Conservation (phyloP, 495 filamentous ascomycete species). For the Hypoxylon rickii region DNA sequence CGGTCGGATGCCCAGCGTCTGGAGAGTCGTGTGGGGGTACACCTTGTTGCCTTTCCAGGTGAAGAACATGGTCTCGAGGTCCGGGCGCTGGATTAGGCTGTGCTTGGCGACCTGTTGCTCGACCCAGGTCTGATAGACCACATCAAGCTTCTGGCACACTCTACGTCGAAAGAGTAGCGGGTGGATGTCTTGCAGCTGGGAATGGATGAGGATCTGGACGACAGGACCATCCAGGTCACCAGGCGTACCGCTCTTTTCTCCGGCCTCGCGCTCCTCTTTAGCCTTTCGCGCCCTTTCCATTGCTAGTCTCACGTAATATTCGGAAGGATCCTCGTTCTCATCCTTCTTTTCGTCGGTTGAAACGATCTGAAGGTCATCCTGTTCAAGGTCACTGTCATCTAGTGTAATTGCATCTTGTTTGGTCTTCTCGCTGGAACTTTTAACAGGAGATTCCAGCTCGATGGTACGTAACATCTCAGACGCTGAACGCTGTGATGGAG, state of each 20-base stretch:
- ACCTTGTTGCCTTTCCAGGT: slow-evolving; percentile 78
- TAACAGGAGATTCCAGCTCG: not conserved
- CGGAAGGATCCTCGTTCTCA: slow-evolving; percentile 37
- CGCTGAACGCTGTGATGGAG: not conserved
- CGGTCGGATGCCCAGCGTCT: slow-evolving; percentile 62
- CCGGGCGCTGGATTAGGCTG: slow-evolving; percentile 52
- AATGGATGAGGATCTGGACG: slow-evolving; percentile 75
- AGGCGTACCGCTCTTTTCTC: slow-evolving; percentile 12
- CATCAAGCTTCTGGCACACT: slow-evolving; percentile 65
- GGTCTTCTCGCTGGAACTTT: not conserved
- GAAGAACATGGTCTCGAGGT: slow-evolving; percentile 61
- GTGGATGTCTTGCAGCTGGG: slow-evolving; percentile 63
- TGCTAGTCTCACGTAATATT: slow-evolving; percentile 39
- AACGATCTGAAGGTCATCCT: slow-evolving; percentile 16
- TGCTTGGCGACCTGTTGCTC: slow-evolving; percentile 52
- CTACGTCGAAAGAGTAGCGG: slow-evolving; percentile 70
- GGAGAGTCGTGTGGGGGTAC: slow-evolving; percentile 74
- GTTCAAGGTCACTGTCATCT: slow-evolving; percentile 25
- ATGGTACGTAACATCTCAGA: not conserved
- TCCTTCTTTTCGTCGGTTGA: slow-evolving; percentile 4
- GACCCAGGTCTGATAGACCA: slow-evolving; percentile 68
- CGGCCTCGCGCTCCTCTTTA: slow-evolving; percentile 29
- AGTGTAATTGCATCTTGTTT: slow-evolving; percentile 16
- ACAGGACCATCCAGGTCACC: slow-evolving; percentile 40
- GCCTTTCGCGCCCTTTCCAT: slow-evolving; percentile 33